Percentiles rank a stretch among this genome's conserved stretches.
Conservation (phyloP, 345 rosid genomes). For the Leavenworthia alabamica region DNA sequence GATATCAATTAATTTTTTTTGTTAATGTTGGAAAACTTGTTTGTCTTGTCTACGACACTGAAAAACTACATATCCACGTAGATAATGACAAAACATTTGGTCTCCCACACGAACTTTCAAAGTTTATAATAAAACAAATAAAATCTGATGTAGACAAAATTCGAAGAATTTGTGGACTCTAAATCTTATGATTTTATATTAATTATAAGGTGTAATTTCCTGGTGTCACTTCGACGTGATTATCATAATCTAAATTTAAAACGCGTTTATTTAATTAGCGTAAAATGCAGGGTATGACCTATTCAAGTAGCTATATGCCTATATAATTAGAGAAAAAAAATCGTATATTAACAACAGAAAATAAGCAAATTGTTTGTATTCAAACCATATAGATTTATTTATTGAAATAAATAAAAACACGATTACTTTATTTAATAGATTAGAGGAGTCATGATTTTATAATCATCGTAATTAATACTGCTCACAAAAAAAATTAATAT, state of each 20-base stretch:
- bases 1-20: too few relatives aligned
- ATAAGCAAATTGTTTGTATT: not conserved
- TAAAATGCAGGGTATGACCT: conserved; percentile 1
- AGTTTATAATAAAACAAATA: not conserved
- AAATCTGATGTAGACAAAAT: conserved; percentile 17
- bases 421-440: not conserved
- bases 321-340: not conserved
- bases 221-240: conserved; percentile 6
- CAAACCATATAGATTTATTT: not conserved
- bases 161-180: conserved; percentile 19
- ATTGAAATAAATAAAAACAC: not conserved
- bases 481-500: not conserved
- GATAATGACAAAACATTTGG: conserved; percentile 15
- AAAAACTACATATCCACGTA: not conserved
- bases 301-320: not conserved
- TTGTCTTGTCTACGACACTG: not conserved
- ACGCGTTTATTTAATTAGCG: not conserved
- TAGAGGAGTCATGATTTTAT: not conserved
- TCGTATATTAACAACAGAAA: not conserved
- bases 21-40: not conserved
- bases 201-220: not conserved
- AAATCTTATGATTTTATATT: not conserved
- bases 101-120: not conserved
- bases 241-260: not conserved
- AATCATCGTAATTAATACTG: not conserved